Conservation (phyloP, 345 rosid genomes). For the Rhizophora apiculata region DNA sequence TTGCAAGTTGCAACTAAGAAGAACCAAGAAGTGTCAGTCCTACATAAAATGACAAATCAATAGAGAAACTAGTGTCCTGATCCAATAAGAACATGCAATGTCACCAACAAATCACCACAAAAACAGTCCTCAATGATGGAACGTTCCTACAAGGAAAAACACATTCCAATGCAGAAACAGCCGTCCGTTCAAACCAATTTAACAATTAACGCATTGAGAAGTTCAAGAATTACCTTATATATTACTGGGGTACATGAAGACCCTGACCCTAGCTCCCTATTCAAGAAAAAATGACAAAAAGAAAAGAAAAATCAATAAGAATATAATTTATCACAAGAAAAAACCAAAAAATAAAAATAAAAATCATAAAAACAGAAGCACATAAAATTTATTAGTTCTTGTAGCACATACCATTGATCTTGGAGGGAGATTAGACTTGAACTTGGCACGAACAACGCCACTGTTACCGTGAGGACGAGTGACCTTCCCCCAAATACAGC, state of each 20-base stretch:
- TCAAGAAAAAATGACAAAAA: background rate
- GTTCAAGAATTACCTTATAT: conserved; percentile 10
- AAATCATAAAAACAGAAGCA: background rate
- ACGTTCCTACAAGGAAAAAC: too few relatives aligned
- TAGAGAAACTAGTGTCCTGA: too few relatives aligned
- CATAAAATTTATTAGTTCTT: too few relatives aligned
- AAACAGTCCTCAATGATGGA: too few relatives aligned
- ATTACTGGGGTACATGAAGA: conserved; percentile 25
- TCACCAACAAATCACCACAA: too few relatives aligned
- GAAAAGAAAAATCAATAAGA: background rate
- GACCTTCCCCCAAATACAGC: conserved; percentile 33
- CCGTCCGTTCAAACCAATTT: background rate
- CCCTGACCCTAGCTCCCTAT: conserved; percentile 58
- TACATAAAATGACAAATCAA: too few relatives aligned
- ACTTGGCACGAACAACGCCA: conserved; percentile 29
- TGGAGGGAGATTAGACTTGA: conserved; percentile 28
- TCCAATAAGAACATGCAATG: too few relatives aligned
- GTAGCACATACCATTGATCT: conserved; percentile 22
- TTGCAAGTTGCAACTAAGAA: too few relatives aligned
- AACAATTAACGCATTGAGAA: background rate
- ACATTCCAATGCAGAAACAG: background rate
- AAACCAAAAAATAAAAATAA: background rate
- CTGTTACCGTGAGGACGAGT: conserved; percentile 28
- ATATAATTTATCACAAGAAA: background rate
- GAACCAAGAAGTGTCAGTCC: too few relatives aligned